Evolutionary conservation across 2,329 filamentous ascomycete species (phyloP), one percentile per base, ranked within the genome.

Genomic region (Trichophyton schoenleinii): DNA sequence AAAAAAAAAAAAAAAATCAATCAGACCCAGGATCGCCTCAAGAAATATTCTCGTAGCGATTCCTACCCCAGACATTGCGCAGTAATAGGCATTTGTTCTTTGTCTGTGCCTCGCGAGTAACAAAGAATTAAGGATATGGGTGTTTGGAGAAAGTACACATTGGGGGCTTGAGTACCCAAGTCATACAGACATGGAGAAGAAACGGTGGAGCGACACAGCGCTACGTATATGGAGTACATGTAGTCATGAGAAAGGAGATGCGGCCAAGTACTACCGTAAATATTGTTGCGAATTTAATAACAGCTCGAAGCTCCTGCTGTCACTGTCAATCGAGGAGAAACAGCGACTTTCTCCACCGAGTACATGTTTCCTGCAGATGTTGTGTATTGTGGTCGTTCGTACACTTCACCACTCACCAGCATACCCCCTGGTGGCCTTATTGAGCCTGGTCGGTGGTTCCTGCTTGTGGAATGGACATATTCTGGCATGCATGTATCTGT

Each of bases 391-490:
- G 52, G 60, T 36, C 58, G 53, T 28, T 57, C 22, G 42, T 63
- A 63, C 55, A 58, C 48, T 34, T 63, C 55, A 38, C 61, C 61
- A 25, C 59, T 63, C 52, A 58, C 55, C n/a, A 60, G 38, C 2
- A 38, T 55, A 9, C 52, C 52, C 48, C 55, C 58, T 8, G 61
- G 25, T 55, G 52, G 52, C n/a, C 52, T 55, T 3, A 7, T 15
- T 36, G 15, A 20, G 15, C 52, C 52, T 13, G 15, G 28, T 8
- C 31, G 52, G 31, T 55, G 52, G 41, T 20, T 28, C 46, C 41
- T 48, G 22, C 36, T 46, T 63, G 53, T 58, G 28, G 36, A 25
- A 55, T 63, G 58, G 25, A n/a, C 18, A 34, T 60, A 63, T n/a
- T 46, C 18, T 55, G 53, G 41, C 58, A 59, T n/a, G 22, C 41